Conservation (phyloP, 345 rosid genomes). For the Brassica rapa region DNA sequence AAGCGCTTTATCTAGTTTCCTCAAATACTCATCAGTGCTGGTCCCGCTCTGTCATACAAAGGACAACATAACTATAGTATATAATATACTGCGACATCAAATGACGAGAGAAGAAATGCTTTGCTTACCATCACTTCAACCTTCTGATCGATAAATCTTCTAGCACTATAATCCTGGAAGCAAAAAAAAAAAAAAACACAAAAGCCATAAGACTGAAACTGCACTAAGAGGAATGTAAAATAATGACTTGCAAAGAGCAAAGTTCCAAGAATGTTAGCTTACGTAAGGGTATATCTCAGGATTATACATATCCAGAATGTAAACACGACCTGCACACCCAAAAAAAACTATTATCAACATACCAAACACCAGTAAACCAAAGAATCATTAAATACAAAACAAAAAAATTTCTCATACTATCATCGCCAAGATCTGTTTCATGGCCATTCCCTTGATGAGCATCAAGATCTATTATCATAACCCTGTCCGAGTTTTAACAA, state of each 20-base stretch:
- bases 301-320: constrained; percentile 86
- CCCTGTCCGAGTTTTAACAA: constrained; percentile 50
- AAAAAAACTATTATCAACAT: constrained; percentile 24
- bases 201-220: constrained; percentile 7
- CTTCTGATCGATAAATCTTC: constrained; percentile 69
- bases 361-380: constrained; percentile 12
- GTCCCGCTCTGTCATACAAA: constrained; percentile 67
- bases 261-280: constrained; percentile 44
- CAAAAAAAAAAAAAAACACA: not conserved
- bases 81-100: no score
- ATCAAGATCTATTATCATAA: constrained; percentile 96
- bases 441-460: constrained; percentile 99
- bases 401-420: constrained; percentile 50
- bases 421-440: constrained; percentile 78
- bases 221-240: not conserved
- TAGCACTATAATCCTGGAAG: constrained; percentile 72
- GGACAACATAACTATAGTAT: no score
- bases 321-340: constrained; percentile 64
- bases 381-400: not conserved
- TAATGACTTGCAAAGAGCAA: not conserved
- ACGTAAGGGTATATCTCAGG: constrained; percentile 86
- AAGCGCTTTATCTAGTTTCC: constrained; percentile 81
- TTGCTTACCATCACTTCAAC: constrained; percentile 76
- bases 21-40: constrained; percentile 66
- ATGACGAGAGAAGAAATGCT: constrained; percentile 7